These are phyloP conservation scores for Pterocarpus santalinus DNA, from an alignment of 306 rosid genomes.

Conservation along the genomic window DNA sequence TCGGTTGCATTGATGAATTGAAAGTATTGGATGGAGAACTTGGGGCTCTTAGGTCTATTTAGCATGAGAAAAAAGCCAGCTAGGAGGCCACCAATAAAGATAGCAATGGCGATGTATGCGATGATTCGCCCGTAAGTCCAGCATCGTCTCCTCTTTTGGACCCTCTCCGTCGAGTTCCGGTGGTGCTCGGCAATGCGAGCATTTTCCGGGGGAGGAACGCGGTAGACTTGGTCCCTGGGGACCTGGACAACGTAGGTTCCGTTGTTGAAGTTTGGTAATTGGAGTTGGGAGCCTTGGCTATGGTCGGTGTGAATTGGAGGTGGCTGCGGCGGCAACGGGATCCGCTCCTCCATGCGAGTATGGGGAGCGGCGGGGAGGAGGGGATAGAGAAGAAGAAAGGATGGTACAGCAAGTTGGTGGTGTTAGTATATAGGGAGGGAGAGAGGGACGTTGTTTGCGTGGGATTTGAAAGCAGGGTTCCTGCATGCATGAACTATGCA, in stretches of 20 bases:
- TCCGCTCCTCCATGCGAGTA: slow-evolving; percentile 69
- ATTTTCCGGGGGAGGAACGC: slow-evolving; percentile 56
- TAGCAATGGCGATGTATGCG: background rate
- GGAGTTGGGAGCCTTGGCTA: background rate
- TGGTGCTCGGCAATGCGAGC: slow-evolving; percentile 49
- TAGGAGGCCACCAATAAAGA: slow-evolving; percentile 9
- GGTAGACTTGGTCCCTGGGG: slow-evolving; percentile 69
- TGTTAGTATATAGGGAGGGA: background rate
- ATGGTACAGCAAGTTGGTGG: background rate
- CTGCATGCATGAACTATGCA: background rate
- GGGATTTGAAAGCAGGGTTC: background rate
- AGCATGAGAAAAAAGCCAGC: background rate
- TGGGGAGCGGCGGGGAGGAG: slow-evolving; percentile 52
- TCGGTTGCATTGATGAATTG: background rate
- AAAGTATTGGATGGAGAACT: slow-evolving; percentile 37
- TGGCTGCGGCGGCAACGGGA: background rate
- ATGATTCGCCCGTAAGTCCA: slow-evolving; percentile 18
- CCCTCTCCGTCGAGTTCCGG: background rate
- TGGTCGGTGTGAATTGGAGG: background rate
- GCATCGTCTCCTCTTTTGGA: background rate
- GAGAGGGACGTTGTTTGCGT: slow-evolving; percentile 11
- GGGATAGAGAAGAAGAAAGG: slow-evolving; percentile 13
- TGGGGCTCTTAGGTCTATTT: slow-evolving; percentile 38
- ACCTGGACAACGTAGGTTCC: slow-evolving; percentile 63
- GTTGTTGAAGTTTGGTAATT: background rate